phyloP scores from a whole-genome alignment of 2,329 filamentous ascomycete genomes.

The Pseudocercospora musae region DNA sequence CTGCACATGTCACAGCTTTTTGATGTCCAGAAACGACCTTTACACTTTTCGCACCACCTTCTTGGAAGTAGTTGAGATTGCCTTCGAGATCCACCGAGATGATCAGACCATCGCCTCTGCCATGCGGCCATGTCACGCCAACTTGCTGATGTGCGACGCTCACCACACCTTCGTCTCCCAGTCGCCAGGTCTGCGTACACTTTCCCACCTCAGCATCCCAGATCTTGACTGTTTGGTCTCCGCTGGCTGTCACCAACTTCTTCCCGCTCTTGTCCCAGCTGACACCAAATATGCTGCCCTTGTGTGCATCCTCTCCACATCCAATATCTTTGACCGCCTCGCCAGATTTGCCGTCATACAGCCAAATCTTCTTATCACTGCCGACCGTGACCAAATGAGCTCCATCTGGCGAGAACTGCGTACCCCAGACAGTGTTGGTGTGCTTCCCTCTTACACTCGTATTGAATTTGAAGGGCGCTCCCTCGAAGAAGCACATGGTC shows the following conservation, averaged over 20 bases:
- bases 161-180: constrained; percentile 70
- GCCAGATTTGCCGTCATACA: constrained; percentile 95
- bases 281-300: constrained; percentile 86
- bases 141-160: constrained; percentile 85
- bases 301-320: constrained; percentile 68
- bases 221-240: constrained; percentile 89
- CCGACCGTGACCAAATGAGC: constrained; percentile 79
- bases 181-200: constrained; percentile 75
- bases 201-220: constrained; percentile 86
- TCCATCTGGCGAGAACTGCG: constrained; percentile 88
- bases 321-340: constrained; percentile 75
- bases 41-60: constrained; percentile 66
- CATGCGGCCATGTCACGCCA: constrained; percentile 84
- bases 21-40: constrained; percentile 81
- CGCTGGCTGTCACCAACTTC: constrained; percentile 83
- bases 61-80: constrained; percentile 82
- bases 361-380: constrained; percentile 85
- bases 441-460: constrained; percentile 75
- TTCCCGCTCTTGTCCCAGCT: constrained; percentile 87
- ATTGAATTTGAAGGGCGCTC: constrained; percentile 93
- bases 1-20: constrained; percentile 81
- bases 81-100: constrained; percentile 87
- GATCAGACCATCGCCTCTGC: constrained; percentile 78
- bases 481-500: constrained; percentile 86
- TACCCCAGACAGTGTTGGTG: constrained; percentile 82